A percentile compares a stretch with the other conserved stretches of the same genome.
Evolutionary conservation across 2,329 filamentous ascomycete genomes (phyloP).

Genomic region (Elsinoe necatrix): DNA sequence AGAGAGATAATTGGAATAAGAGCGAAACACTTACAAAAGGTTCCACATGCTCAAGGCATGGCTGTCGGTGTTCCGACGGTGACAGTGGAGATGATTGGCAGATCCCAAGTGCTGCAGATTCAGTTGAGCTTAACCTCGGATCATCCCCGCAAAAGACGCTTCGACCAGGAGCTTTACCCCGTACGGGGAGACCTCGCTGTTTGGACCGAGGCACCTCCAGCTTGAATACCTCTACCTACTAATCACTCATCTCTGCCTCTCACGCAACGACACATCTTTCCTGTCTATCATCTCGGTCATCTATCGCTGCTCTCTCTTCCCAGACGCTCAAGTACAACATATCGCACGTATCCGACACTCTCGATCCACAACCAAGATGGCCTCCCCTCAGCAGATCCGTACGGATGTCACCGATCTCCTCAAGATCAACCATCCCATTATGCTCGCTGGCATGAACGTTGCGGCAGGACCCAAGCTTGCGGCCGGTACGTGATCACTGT

Average conservation of each 20-base stretch:
- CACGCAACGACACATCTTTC: not conserved
- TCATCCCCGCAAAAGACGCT: not conserved
- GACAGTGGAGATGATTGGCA: not conserved
- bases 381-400: constrained; percentile 78
- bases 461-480: constrained; percentile 93
- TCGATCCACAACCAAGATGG: constrained; percentile 44
- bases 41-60: not conserved
- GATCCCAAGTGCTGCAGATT: not conserved
- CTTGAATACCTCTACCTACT: not conserved
- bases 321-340: constrained; percentile 5
- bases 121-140: constrained; percentile 1
- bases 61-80: not conserved
- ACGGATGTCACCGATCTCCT: constrained; percentile 92
- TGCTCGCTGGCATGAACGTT: constrained; percentile 98
- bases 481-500: constrained; percentile 37
- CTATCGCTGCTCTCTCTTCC: constrained; percentile 1
- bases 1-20: no score
- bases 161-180: not conserved
- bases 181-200: not conserved
- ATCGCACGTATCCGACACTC: constrained; percentile 20
- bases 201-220: constrained; percentile 2
- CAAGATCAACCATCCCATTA: constrained; percentile 92
- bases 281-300: not conserved
- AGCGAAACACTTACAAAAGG: not conserved
- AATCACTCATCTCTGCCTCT: constrained; percentile 1